Conservation (phyloP, 2,329 filamentous ascomycete genomes). For the Fusarium albidum region DNA sequence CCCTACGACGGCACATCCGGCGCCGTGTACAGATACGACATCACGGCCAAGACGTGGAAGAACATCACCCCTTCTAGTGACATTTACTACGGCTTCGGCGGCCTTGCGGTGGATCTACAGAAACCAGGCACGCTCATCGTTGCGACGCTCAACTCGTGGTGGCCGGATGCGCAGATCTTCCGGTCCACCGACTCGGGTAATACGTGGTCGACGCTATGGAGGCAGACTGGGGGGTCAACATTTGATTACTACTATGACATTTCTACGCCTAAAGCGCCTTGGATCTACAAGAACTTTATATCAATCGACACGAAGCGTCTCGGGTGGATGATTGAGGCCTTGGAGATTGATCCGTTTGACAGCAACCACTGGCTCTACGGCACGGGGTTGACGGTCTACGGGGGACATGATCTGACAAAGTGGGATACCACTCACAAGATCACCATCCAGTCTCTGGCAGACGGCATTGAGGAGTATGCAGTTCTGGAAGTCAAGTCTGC, state of each 20-base stretch:
- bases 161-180: conserved; percentile 65
- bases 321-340: conserved; percentile 68
- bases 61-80: conserved; percentile 64
- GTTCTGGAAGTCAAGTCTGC: conserved; percentile 58
- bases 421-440: conserved; percentile 61
- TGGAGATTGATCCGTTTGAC: conserved; percentile 66
- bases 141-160: conserved; percentile 66
- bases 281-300: conserved; percentile 60
- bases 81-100: conserved; percentile 64
- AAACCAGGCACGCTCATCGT: conserved; percentile 65
- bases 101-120: conserved; percentile 60
- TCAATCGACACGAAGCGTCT: conserved; percentile 57
- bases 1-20: conserved; percentile 65
- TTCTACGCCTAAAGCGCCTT: conserved; percentile 58
- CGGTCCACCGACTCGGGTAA: conserved; percentile 62
- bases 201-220: conserved; percentile 63
- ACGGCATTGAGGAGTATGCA: conserved; percentile 63
- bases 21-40: conserved; percentile 63
- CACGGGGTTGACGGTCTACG: conserved; percentile 64
- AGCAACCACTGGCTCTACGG: conserved; percentile 68
- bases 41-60: conserved; percentile 57
- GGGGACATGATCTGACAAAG: conserved; percentile 62
- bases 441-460: conserved; percentile 58
- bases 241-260: conserved; percentile 57
- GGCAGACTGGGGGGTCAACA: conserved; percentile 52